Evolutionary conservation across 768 basidiomycete species (phyloP), one percentile per base, ranked within the genome.

Genomic region (Lactarius quietus): DNA sequence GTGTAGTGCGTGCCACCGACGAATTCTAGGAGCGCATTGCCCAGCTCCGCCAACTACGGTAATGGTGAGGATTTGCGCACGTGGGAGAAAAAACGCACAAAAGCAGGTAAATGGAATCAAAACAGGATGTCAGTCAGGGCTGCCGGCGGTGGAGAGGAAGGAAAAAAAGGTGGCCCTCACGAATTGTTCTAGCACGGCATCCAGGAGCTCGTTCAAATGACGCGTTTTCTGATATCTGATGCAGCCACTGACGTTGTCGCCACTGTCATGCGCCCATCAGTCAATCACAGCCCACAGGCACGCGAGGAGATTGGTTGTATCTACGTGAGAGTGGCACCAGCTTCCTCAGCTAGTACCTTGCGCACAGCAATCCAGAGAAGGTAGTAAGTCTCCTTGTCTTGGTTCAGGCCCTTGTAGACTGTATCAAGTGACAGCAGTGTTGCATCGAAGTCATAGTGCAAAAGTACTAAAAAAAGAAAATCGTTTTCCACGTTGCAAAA

Each of bases 21-120:
- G n/a, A 78, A 74, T 63, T 82, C 79, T 56, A 80, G 70, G 59
- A 85, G 72, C 3, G 77, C 78, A 6, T 72, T 70, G 26, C 82
- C 82, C 29, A 86, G 69, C 69, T 86, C 82, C 59, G 83, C 78
- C 54, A 86, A 69, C 86, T 87, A 63, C 14, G 14, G 6, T 10
- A 26, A 3, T 3, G 6, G 10, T 28, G 29, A n/a, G 5, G 29
- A 56, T 12, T 39, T 54, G 53, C 7, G 48, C 48, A 26, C 26
- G 48, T 15, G 48, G 12, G 48, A 15, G 10, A 28, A 26, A 51
- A 51, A 23, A 15, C 15, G 3, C 5, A 48, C 45, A 15, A 48
- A 48, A 48, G 8, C 14, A 17, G 48, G 48, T 51, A 7, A 51
- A 51, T 51, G 48, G 14, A 12, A n/a, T n/a, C n/a, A n/a, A n/a